Base-by-base conservation (phyloP, 306 rosid species). In the Lagenaria siceraria region DNA sequence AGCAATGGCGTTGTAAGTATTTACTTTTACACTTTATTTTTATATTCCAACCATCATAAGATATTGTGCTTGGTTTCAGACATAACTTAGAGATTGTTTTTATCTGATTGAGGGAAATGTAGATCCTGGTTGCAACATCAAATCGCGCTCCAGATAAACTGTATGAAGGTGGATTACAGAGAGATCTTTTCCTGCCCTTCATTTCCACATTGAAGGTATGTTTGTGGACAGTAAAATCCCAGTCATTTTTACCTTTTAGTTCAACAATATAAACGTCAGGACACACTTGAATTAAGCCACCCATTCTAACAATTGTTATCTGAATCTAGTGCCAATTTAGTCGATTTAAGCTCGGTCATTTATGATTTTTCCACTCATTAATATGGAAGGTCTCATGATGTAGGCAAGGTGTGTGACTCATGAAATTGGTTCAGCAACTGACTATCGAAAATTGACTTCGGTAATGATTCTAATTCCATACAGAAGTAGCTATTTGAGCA, bases 111-210 rank as follows among this genome's bases (percentile, higher is more conserved):
- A 77, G 80, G 80, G 81, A 83, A 88, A 78, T 84, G 38, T 77
- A 95, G 98, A 92, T 95, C 86, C 92, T 95, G 51, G 97, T 95
- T 10, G 70, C 97, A 79, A 95, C 98, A 71, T 95, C 98, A 63
- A 95, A 95, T 82, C 98, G 98, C 80, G 97, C 96, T 61, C 98
- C 98, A 25, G 97, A 92, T 82, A 89, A 84, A 51, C 88, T 95
- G 8, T 95, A 95, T 12, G 98, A 95, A 83, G 96, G 98, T 65
- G 98, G 98, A 85, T 82, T 95, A 80, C 98, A 95, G 82, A 88
- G 98, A 85, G 96, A 92, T 84, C 97, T 95, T 82, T 95, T 95
- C 83, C 85, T 92, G 65, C 97, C 97, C 48, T 95, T 95, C 87
- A 92, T 95, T 83, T 84, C 92, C 1, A 76, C 92, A 61, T 72